Percentiles rank a stretch among this genome's conserved stretches.
Evolutionary conservation across 2,329 filamentous ascomycete species (phyloP).

Genomic region (Aspergillus sp.): DNA sequence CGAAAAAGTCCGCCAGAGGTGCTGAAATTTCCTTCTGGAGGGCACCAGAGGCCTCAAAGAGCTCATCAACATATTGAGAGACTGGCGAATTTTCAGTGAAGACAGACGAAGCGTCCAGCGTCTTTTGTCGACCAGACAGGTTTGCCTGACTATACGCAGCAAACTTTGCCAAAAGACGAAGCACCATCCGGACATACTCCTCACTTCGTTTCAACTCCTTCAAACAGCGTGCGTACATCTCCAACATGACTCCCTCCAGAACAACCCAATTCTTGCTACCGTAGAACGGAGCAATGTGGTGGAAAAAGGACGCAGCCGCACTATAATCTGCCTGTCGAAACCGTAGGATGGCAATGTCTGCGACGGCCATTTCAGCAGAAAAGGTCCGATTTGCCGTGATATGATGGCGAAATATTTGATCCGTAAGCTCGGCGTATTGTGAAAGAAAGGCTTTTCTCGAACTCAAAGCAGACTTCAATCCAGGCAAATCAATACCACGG

Average conservation of each 20-base stretch:
- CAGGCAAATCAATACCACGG: slow-evolving; percentile 50
- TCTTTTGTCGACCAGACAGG: slow-evolving; percentile 25
- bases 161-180: slow-evolving; percentile 56
- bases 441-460: slow-evolving; percentile 61
- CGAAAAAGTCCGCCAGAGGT: slow-evolving; percentile 70
- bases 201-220: slow-evolving; percentile 70
- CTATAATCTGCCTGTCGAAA: slow-evolving; percentile 70
- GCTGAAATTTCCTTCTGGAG: slow-evolving; percentile 61
- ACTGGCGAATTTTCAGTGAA: slow-evolving; percentile 25
- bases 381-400: slow-evolving; percentile 72
- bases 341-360: slow-evolving; percentile 81
- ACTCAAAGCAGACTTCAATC: slow-evolving; percentile 58
- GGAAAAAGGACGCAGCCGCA: slow-evolving; percentile 72
- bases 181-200: slow-evolving; percentile 70
- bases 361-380: slow-evolving; percentile 70
- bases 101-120: slow-evolving; percentile 24
- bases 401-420: slow-evolving; percentile 78
- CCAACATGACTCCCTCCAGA: slow-evolving; percentile 76
- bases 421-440: slow-evolving; percentile 72
- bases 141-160: slow-evolving; percentile 28
- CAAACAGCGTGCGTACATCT: slow-evolving; percentile 80
- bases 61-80: slow-evolving; percentile 32
- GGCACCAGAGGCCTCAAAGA: slow-evolving; percentile 45
- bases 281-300: slow-evolving; percentile 73
- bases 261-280: slow-evolving; percentile 72